Evolutionary conservation across 768 basidiomycete species (phyloP).

Genomic region (Suillus subalutaceus): DNA sequence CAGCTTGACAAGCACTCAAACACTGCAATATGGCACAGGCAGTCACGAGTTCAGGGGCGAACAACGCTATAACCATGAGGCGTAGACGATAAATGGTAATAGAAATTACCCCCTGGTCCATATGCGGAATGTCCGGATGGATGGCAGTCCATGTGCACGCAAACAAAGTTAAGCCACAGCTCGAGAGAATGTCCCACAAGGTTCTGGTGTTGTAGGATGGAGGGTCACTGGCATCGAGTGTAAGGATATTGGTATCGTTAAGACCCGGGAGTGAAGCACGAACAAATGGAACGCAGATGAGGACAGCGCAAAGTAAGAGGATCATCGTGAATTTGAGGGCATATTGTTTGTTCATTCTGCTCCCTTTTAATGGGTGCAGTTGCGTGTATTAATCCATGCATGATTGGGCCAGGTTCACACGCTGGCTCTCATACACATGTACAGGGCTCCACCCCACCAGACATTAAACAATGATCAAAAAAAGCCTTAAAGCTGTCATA

Average conservation of each 20-base stretch:
- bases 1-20: not conserved
- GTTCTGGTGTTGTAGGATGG: not conserved
- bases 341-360: not conserved
- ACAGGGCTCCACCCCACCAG: no score
- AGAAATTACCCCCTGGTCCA: no score
- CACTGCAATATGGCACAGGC: not conserved
- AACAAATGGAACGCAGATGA: slow-evolving; percentile 37
- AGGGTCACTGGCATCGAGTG: not conserved
- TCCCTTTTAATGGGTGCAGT: not conserved
- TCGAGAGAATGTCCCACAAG: not conserved
- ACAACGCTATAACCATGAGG: not conserved
- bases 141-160: not conserved
- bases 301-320: not conserved
- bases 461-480: no score
- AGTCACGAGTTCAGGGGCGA: not conserved
- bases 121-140: not conserved
- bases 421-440: no score
- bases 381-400: no score
- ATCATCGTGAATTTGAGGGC: not conserved
- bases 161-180: not conserved
- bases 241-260: not conserved
- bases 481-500: no score
- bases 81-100: not conserved
- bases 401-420: no score
- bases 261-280: not conserved